Evolutionary conservation across 805 yeast genomes (phyloP).

Genomic region (Ogataea corticis): DNA sequence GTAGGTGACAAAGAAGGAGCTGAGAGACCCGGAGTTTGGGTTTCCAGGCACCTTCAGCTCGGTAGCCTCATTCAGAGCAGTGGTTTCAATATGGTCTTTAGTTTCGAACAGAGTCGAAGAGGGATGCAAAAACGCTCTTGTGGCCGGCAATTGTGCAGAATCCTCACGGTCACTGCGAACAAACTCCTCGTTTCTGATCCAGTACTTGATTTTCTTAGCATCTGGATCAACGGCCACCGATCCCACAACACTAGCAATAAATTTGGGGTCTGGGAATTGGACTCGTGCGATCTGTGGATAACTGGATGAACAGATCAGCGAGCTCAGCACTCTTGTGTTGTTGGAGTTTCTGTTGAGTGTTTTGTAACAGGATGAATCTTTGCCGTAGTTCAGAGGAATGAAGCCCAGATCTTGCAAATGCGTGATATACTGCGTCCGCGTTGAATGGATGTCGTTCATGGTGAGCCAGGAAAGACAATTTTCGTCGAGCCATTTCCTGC

Average conservation of each 20-base stretch:
- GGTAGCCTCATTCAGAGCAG: slow-evolving; percentile 4
- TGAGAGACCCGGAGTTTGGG: slow-evolving; percentile 32
- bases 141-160: slow-evolving; percentile 45
- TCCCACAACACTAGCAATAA: slow-evolving; percentile 66
- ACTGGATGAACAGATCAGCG: slow-evolving; percentile 76
- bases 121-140: slow-evolving; percentile 84
- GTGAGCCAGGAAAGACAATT: slow-evolving; percentile 63
- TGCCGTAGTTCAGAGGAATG: slow-evolving; percentile 53
- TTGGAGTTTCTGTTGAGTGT: slow-evolving; percentile 51
- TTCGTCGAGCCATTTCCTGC: slow-evolving; percentile 50
- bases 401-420: slow-evolving; percentile 80
- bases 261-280: slow-evolving; percentile 81
- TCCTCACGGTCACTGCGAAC: slow-evolving; percentile 23
- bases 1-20: slow-evolving; percentile 64
- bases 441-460: slow-evolving; percentile 69
- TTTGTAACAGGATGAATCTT: slow-evolving; percentile 12
- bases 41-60: slow-evolving; percentile 2
- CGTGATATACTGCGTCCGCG: slow-evolving; percentile 67
- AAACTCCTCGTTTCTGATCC: slow-evolving; percentile 66
- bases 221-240: slow-evolving; percentile 87
- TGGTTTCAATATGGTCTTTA: slow-evolving; percentile 31
- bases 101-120: slow-evolving; percentile 65
- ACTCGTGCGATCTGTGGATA: slow-evolving; percentile 84
- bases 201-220: slow-evolving; percentile 66
- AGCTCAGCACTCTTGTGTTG: slow-evolving; percentile 54